Evolutionary conservation across 768 basidiomycete species (phyloP).

Genomic region (Suillus subluteus): DNA sequence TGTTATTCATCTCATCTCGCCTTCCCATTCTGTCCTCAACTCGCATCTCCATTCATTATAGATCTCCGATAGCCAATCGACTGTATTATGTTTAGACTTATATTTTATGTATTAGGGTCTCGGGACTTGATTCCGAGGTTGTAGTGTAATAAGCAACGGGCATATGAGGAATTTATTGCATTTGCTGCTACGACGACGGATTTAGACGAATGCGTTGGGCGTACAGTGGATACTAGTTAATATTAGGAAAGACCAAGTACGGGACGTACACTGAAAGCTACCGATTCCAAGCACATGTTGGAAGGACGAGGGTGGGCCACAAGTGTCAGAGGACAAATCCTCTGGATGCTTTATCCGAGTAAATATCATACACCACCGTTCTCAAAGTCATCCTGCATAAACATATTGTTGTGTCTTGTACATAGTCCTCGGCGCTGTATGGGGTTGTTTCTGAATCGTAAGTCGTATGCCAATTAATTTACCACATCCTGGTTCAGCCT

Average conservation of each 20-base stretch:
- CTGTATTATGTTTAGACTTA: neutral
- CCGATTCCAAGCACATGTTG: neutral
- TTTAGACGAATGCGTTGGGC: neutral
- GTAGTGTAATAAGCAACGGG: neutral
- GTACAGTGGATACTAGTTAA: neutral
- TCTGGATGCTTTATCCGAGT: too few relatives aligned
- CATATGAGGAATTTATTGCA: neutral
- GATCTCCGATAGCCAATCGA: neutral
- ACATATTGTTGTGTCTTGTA: neutral
- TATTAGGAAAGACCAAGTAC: neutral
- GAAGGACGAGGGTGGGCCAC: neutral
- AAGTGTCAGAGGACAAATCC: neutral
- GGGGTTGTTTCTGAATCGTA: neutral
- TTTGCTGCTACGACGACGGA: neutral
- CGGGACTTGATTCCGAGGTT: neutral
- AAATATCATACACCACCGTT: neutral
- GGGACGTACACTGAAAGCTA: neutral
- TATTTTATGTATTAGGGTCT: neutral
- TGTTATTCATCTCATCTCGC: neutral
- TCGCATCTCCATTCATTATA: neutral
- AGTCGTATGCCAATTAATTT: neutral
- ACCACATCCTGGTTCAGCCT: neutral
- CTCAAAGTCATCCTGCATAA: neutral
- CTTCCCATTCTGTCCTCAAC: neutral
- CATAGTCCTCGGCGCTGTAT: neutral